These are phyloP conservation scores for Tulasnella sp. DNA, from an alignment of 768 basidiomycete genomes.

Conservation along the genomic window DNA sequence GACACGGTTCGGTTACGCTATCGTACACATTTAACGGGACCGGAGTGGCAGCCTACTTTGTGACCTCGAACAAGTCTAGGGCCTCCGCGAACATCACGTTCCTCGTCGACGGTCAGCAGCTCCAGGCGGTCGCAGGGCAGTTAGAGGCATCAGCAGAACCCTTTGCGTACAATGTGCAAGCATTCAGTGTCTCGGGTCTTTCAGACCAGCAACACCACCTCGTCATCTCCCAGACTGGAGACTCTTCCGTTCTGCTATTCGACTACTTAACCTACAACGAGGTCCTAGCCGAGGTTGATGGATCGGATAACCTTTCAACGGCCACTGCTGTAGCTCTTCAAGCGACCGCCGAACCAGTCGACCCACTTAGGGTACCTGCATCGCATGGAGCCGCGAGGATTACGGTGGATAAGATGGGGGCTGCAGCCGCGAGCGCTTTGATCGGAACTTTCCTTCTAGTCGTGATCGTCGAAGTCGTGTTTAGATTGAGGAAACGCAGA, in stretches of 20 bases:
- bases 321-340: neutral
- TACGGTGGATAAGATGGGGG: neutral
- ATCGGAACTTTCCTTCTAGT: neutral
- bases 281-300: neutral
- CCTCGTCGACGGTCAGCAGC: neutral
- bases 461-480: neutral
- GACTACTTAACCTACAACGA: neutral
- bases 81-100: neutral
- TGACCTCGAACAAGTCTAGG: neutral
- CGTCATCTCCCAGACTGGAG: neutral
- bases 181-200: neutral
- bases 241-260: neutral
- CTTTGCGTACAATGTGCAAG: neutral
- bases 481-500: neutral
- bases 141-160: neutral
- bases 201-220: neutral
- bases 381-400: neutral
- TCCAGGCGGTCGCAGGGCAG: neutral
- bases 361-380: neutral
- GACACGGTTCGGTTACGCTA: neutral
- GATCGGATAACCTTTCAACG: neutral
- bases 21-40: neutral
- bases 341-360: neutral
- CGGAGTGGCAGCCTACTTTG: neutral
- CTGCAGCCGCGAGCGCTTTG: neutral